These are phyloP conservation scores for Coniochaeta pulveracea DNA, from an alignment of 2,329 filamentous ascomycete genomes.

Conservation along the genomic window DNA sequence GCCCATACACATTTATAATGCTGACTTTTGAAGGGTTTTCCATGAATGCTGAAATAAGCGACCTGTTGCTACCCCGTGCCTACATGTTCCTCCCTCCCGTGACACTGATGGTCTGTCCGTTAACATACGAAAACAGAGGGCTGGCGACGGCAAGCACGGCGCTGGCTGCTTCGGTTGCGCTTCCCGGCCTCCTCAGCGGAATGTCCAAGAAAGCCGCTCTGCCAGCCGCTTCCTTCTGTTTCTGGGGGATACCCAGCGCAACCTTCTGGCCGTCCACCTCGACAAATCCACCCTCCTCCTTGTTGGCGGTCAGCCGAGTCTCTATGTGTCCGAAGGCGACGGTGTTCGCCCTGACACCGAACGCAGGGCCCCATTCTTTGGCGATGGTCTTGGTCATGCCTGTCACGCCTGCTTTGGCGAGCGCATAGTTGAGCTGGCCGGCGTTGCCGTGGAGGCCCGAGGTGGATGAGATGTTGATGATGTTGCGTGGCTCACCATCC, in stretches of 20 bases:
- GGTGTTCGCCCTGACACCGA: constrained; percentile 74
- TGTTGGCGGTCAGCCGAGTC: constrained; percentile 71
- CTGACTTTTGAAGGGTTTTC: no score
- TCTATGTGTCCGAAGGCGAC: constrained; percentile 75
- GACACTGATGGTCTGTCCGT: constrained; percentile 77
- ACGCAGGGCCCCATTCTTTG: constrained; percentile 80
- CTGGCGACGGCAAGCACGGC: constrained; percentile 69
- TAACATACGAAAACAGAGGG: constrained; percentile 75
- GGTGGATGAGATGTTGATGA: constrained; percentile 78
- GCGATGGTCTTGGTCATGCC: constrained; percentile 83
- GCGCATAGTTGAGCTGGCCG: constrained; percentile 80
- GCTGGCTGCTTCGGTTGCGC: constrained; percentile 68
- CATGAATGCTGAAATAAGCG: no score
- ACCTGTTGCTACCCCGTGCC: constrained; percentile 1
- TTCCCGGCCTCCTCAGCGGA: constrained; percentile 64
- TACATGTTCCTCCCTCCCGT: constrained; percentile 63
- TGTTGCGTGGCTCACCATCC: constrained; percentile 65
- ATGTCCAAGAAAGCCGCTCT: constrained; percentile 53
- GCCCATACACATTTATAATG: neutral
- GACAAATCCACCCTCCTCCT: constrained; percentile 74
- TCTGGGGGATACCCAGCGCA: constrained; percentile 59
- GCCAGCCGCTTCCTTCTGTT: constrained; percentile 33
- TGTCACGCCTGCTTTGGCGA: constrained; percentile 74
- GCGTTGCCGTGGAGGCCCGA: constrained; percentile 78
- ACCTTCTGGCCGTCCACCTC: constrained; percentile 67